Percentiles rank a stretch among this genome's conserved stretches.
These are phyloP conservation scores for Pseudogymnoascus sp. DNA, from an alignment of 2,329 filamentous ascomycete species.

Conservation along the genomic window DNA sequence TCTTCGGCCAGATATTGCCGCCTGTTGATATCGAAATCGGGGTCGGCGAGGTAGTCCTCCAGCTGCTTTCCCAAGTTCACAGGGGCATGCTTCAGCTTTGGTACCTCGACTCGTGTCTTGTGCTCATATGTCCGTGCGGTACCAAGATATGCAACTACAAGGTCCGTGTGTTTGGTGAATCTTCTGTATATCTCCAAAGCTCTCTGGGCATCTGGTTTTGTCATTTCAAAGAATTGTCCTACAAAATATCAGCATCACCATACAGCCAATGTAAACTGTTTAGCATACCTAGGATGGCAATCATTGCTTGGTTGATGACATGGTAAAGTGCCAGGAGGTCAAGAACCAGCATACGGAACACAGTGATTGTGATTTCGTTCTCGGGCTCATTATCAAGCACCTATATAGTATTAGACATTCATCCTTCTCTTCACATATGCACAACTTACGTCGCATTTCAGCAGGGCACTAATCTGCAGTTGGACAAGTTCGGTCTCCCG, in stretches of 20 bases:
- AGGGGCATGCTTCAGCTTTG: conserved; percentile 93
- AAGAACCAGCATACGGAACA: conserved; percentile 83
- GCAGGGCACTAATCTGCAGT: conserved; percentile 71
- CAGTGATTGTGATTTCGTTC: conserved; percentile 93
- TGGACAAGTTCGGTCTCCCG: conserved; percentile 89
- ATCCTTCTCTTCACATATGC: neutral
- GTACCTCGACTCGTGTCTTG: conserved; percentile 86
- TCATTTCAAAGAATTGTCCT: conserved; percentile 99
- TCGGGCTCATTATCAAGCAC: conserved; percentile 81
- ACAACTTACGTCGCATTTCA: conserved; percentile 79
- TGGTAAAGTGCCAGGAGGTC: conserved; percentile 88
- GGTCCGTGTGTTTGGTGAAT: conserved; percentile 86
- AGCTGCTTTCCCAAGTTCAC: conserved; percentile 82
- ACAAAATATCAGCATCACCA: conserved; percentile 17
- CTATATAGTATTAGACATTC: conserved; percentile 35
- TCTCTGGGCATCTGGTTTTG: conserved; percentile 82
- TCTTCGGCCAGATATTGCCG: conserved; percentile 86
- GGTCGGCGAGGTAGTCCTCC: conserved; percentile 89
- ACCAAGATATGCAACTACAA: conserved; percentile 82
- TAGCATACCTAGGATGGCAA: conserved; percentile 79
- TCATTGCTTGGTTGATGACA: conserved; percentile 92
- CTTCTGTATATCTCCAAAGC: conserved; percentile 86
- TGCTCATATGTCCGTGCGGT: conserved; percentile 85
- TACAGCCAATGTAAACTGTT: neutral
- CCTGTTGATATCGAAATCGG: conserved; percentile 89